Evolutionary conservation across 2,329 filamentous ascomycete genomes (phyloP).

Genomic region (Cladorrhinum sp.): DNA sequence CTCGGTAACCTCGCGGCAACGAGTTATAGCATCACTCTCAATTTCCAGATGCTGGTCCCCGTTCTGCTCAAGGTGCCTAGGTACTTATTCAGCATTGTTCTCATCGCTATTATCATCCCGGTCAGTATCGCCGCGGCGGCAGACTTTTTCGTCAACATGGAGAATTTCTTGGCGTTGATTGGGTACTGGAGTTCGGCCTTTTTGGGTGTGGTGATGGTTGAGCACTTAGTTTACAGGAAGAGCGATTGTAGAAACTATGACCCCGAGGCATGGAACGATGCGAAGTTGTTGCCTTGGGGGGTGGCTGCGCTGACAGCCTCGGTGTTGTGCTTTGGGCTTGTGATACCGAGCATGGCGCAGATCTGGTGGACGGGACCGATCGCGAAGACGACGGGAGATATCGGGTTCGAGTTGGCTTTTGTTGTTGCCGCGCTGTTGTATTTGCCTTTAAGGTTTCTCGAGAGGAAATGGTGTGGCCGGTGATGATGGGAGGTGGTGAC

Average conservation of each 20-base stretch:
- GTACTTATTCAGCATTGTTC: conserved; percentile 39
- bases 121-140: conserved; percentile 39
- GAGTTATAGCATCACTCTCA: conserved; percentile 61
- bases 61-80: conserved; percentile 40
- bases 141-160: conserved; percentile 40
- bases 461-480: conserved; percentile 27
- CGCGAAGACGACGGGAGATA: conserved; percentile 41
- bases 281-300: conserved; percentile 27
- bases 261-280: conserved; percentile 27
- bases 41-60: conserved; percentile 50
- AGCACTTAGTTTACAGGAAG: conserved; percentile 30
- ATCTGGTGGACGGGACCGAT: conserved; percentile 45
- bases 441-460: conserved; percentile 38
- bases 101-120: conserved; percentile 41
- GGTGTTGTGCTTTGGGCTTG: conserved; percentile 27
- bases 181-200: conserved; percentile 47
- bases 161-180: conserved; percentile 45
- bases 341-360: conserved; percentile 43
- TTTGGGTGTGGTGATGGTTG: conserved; percentile 36
- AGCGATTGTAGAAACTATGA: conserved; percentile 25
- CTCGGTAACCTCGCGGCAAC: conserved; percentile 59
- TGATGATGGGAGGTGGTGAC: conserved; percentile 1
- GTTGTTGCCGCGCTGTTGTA: conserved; percentile 41
- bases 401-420: conserved; percentile 46
- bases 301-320: conserved; percentile 27